Base-by-base conservation (phyloP, 768 basidiomycete genomes). In the Astraeus odoratus region DNA sequence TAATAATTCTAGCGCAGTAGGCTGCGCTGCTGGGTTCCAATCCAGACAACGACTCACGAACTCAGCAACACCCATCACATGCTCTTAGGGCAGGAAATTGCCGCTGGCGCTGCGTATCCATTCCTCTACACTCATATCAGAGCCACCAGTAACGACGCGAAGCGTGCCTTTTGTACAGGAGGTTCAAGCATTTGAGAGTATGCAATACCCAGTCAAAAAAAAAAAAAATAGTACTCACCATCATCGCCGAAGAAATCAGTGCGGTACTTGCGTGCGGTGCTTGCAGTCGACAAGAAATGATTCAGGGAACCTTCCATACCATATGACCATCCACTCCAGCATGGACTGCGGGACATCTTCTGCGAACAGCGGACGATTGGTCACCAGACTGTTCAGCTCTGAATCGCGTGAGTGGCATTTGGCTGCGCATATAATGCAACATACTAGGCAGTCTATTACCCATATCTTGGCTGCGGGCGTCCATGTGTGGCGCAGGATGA, bases 391-490 rank as follows among this genome's bases (percentile, higher is more conserved):
- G 3, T 20, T 19, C 16, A 23, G 38, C 15, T 8, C 8, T 5
- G 15, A n/a, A 5, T n/a, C 19, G 22, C n/a, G n/a, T n/a, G n/a
- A n/a, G n/a, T n/a, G n/a, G n/a, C n/a, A n/a, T n/a, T n/a, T n/a
- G 13, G 25, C 24, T 36, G 18, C 18, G 6, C 22, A 34, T 13
- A 9, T 20, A 36, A 37, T 19, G 6, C n/a, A 34, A 43, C 51
- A 27, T 47, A 60, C 59, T n/a, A 60, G 25, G 35, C 59, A 61
- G 12, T 58, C 61, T 19, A 63, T 36, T 18, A 48, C 46, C 61
- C 57, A 63, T 24, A 61, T 60, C 31, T 63, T 58, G 27, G 60
- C 51, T 5, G 57, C 27, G 3, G 55, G 39, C 15, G 45, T 39
- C 58, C 58, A 52, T 4, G 44, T 39, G 27, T 47, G 48, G 5